phyloP scores from a whole-genome alignment of 495 filamentous ascomycete species.

The Pseudoneurospora amorphoporcata region DNA sequence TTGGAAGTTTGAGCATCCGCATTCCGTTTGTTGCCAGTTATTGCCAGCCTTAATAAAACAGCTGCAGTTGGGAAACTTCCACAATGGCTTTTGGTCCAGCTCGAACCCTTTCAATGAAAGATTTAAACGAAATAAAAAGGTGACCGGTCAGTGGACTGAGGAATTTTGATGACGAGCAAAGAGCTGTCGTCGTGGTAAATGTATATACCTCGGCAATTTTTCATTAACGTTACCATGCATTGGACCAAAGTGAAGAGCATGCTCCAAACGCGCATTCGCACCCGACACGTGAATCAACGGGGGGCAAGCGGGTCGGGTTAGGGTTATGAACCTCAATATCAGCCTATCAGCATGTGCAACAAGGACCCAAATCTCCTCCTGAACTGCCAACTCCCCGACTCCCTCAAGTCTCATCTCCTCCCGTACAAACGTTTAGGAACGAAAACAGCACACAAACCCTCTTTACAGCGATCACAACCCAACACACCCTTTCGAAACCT shows the following conservation, averaged over 20 bases:
- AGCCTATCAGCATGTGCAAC: background rate
- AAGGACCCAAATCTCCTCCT: background rate
- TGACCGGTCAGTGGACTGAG: no score
- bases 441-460: background rate
- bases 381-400: background rate
- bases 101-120: no score
- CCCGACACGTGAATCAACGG: background rate
- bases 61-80: background rate
- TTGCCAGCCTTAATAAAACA: background rate
- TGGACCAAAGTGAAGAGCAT: background rate
- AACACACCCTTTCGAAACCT: background rate
- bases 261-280: background rate
- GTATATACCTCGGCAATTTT: background rate
- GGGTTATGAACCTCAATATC: background rate
- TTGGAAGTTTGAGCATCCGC: background rate
- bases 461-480: background rate
- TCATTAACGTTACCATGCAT: background rate
- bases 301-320: background rate
- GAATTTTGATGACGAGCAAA: background rate
- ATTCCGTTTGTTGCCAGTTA: background rate
- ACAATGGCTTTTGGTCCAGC: background rate
- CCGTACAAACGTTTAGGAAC: background rate
- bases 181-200: background rate
- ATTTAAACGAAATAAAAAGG: no score
- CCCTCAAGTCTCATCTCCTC: background rate